Conservation (phyloP, 2,329 filamentous ascomycete genomes). For the Cladobotryum protrusum region DNA sequence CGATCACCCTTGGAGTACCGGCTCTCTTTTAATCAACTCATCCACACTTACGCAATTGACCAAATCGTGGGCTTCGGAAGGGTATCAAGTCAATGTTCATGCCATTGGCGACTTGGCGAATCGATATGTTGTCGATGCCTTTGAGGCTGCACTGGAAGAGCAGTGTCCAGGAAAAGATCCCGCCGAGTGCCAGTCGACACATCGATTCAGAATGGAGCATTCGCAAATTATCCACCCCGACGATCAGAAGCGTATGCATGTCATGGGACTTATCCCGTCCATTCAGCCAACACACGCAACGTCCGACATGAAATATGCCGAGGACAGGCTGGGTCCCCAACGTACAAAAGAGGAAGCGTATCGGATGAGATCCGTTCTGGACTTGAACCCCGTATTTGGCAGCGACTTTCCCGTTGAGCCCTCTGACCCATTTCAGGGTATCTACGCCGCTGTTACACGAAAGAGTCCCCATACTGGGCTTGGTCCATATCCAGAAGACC, state of each 20-base stretch:
- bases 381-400: slow-evolving; percentile 51
- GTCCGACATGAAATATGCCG: slow-evolving; percentile 63
- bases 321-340: slow-evolving; percentile 49
- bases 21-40: slow-evolving; percentile 62
- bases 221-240: slow-evolving; percentile 62
- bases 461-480: slow-evolving; percentile 51
- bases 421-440: slow-evolving; percentile 59
- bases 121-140: slow-evolving; percentile 56
- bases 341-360: slow-evolving; percentile 55
- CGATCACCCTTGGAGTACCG: slow-evolving; percentile 54
- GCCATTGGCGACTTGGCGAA: slow-evolving; percentile 67
- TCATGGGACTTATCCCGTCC: slow-evolving; percentile 57
- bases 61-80: slow-evolving; percentile 50
- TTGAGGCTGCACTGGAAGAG: slow-evolving; percentile 49
- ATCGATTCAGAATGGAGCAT: slow-evolving; percentile 64
- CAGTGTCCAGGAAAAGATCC: slow-evolving; percentile 42
- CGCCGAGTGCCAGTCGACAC: slow-evolving; percentile 45
- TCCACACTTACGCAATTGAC: slow-evolving; percentile 49
- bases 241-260: slow-evolving; percentile 54
- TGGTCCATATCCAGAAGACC: slow-evolving; percentile 42
- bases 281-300: slow-evolving; percentile 69
- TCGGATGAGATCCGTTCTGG: slow-evolving; percentile 57
- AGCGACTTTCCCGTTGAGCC: slow-evolving; percentile 70
- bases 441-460: slow-evolving; percentile 61
- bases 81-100: slow-evolving; percentile 66